phyloP scores from a whole-genome alignment of 2,329 filamentous ascomycete genomes.

The Paecilomyces formosus region DNA sequence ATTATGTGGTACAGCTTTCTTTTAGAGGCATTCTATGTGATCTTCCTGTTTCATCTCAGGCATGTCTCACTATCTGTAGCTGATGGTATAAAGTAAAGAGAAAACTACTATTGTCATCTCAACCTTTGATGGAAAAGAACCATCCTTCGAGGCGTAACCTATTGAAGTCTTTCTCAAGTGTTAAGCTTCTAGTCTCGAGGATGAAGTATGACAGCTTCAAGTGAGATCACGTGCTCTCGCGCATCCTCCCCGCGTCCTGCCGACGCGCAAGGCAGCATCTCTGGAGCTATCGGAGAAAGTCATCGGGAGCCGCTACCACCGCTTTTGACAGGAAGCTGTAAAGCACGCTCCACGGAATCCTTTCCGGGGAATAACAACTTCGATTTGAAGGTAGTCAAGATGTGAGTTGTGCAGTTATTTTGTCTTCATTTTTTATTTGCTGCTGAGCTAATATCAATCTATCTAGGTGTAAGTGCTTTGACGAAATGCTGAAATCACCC shows the following conservation, averaged over 20 bases:
- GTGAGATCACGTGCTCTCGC: conserved; percentile 7
- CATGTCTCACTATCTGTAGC: background rate
- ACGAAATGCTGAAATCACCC: background rate
- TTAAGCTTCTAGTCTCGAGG: no score
- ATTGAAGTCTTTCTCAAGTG: background rate
- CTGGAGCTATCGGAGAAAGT: background rate
- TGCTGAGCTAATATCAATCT: background rate
- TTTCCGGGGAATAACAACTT: background rate
- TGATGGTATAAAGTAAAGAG: background rate
- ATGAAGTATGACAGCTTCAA: no score
- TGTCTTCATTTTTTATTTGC: background rate
- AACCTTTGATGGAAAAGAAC: no score
- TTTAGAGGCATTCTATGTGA: background rate
- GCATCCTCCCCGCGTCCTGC: conserved; percentile 10
- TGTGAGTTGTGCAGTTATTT: background rate
- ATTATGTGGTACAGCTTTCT: background rate
- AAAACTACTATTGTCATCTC: background rate
- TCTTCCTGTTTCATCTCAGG: background rate
- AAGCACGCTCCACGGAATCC: background rate
- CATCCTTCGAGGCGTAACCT: no score
- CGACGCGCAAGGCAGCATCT: conserved; percentile 9
- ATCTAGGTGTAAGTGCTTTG: conserved; percentile 4
- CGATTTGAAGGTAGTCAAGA: background rate
- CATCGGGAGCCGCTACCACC: conserved; percentile 1
- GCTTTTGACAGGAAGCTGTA: conserved; percentile 2